phyloP scores from a whole-genome alignment of 2,329 filamentous ascomycete species.

The Monosporascus sp. region DNA sequence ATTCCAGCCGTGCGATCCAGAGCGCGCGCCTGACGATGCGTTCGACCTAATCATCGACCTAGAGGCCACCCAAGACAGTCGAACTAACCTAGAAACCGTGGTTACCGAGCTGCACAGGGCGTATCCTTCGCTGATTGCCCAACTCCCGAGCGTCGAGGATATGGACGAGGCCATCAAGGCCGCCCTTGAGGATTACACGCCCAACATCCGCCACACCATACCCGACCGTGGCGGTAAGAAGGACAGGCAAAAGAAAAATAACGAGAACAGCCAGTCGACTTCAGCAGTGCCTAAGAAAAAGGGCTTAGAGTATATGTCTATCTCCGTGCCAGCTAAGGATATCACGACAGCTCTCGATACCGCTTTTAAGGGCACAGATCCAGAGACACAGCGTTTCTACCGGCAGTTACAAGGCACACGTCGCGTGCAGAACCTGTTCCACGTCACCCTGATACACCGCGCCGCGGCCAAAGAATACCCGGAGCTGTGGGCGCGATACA shows the following conservation, averaged over 20 bases:
- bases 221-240: slow-evolving; percentile 48
- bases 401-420: slow-evolving; percentile 65
- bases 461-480: slow-evolving; percentile 54
- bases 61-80: slow-evolving; percentile 69
- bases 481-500: slow-evolving; percentile 72
- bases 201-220: slow-evolving; percentile 70
- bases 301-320: slow-evolving; percentile 51
- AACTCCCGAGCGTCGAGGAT: slow-evolving; percentile 65
- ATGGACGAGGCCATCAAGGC: slow-evolving; percentile 74
- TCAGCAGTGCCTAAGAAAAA: slow-evolving; percentile 35
- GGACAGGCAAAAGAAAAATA: slow-evolving; percentile 37
- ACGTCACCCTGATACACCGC: slow-evolving; percentile 89
- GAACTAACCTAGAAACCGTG: slow-evolving; percentile 78
- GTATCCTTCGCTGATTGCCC: slow-evolving; percentile 70
- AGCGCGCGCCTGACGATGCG: slow-evolving; percentile 64
- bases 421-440: slow-evolving; percentile 79
- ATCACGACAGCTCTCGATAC: slow-evolving; percentile 57
- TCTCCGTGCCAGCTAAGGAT: slow-evolving; percentile 38
- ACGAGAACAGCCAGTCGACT: slow-evolving; percentile 26
- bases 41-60: slow-evolving; percentile 86
- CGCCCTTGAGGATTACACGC: slow-evolving; percentile 71
- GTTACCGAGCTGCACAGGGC: slow-evolving; percentile 65
- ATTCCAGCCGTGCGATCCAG: slow-evolving; percentile 71
- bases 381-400: slow-evolving; percentile 63
- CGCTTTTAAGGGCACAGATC: slow-evolving; percentile 54